Conservation (phyloP, 805 yeast species). For the Ogataea henricii region DNA sequence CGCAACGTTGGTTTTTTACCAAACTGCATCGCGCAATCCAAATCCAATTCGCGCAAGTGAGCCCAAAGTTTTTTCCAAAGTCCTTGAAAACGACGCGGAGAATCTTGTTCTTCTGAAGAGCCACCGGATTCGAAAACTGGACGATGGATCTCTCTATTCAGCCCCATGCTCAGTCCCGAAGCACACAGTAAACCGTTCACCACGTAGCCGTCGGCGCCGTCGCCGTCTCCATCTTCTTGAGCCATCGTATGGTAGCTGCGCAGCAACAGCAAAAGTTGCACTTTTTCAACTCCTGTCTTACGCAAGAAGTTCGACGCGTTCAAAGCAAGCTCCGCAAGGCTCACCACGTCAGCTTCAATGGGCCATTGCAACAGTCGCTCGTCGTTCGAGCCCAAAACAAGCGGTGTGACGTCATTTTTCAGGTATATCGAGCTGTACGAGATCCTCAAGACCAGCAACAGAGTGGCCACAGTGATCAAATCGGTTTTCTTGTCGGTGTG, state of each 20-base stretch:
- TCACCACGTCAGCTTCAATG: constrained; percentile 41
- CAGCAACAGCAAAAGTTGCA: constrained; percentile 44
- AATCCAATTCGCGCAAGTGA: constrained; percentile 25
- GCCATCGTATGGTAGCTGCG: constrained; percentile 44
- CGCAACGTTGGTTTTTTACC: constrained; percentile 28
- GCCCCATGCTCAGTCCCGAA: constrained; percentile 47
- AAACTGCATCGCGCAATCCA: constrained; percentile 21
- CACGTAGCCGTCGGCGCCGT: constrained; percentile 42
- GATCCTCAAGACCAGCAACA: constrained; percentile 32
- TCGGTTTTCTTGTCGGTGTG: constrained; percentile 20
- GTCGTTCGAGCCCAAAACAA: constrained; percentile 23
- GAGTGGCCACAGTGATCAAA: constrained; percentile 25
- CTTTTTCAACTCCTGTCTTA: constrained; percentile 41
- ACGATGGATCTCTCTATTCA: constrained; percentile 42
- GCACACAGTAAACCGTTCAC: constrained; percentile 40
- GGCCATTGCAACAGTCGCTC: constrained; percentile 37
- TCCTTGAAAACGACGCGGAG: constrained; percentile 20
- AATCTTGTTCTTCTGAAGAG: constrained; percentile 1
- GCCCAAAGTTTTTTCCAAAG: constrained; percentile 37
- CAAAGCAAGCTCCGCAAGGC: constrained; percentile 41
- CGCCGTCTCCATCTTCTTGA: constrained; percentile 56
- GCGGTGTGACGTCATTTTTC: constrained; percentile 17
- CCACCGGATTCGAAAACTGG: constrained; percentile 11
- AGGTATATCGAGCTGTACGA: constrained; percentile 29
- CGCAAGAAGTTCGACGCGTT: constrained; percentile 42